Conservation (phyloP, 305 asterid species). For the Solanum hybrid region DNA sequence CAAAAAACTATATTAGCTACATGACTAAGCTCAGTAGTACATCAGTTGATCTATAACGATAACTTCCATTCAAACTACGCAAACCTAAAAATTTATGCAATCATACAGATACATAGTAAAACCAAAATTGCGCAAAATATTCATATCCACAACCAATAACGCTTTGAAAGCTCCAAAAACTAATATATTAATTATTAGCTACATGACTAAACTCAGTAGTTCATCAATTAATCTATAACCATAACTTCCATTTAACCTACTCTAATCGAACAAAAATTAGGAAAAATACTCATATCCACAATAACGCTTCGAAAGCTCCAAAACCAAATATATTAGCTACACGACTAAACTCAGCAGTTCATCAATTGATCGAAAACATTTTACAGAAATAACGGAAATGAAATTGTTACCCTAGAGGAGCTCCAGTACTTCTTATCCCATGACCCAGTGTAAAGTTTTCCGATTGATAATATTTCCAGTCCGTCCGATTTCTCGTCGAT, state of each 20-base stretch:
- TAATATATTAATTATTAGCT: no score
- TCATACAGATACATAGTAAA: neutral
- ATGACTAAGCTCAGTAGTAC: neutral
- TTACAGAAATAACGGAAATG: neutral
- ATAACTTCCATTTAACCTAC: neutral
- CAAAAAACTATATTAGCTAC: neutral
- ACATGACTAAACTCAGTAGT: neutral
- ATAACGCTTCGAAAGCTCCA: neutral
- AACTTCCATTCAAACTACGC: neutral
- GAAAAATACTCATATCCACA: neutral
- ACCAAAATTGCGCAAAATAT: neutral
- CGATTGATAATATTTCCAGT: conserved; percentile 65
- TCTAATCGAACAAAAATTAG: neutral
- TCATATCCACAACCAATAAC: neutral
- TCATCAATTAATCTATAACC: neutral
- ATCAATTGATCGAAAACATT: neutral
- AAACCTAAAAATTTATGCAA: neutral
- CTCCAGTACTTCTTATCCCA: conserved; percentile 99
- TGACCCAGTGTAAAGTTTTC: conserved; percentile 57
- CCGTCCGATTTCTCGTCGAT: conserved; percentile 45
- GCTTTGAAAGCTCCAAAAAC: neutral
- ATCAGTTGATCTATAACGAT: neutral
- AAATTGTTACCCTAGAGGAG: conserved; percentile 67
- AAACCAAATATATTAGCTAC: neutral
- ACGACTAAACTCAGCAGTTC: neutral